Percentiles rank a stretch among this genome's conserved stretches.
These are phyloP conservation scores for Rugonectria rugulosa DNA, from an alignment of 2,329 filamentous ascomycete genomes.

Conservation along the genomic window DNA sequence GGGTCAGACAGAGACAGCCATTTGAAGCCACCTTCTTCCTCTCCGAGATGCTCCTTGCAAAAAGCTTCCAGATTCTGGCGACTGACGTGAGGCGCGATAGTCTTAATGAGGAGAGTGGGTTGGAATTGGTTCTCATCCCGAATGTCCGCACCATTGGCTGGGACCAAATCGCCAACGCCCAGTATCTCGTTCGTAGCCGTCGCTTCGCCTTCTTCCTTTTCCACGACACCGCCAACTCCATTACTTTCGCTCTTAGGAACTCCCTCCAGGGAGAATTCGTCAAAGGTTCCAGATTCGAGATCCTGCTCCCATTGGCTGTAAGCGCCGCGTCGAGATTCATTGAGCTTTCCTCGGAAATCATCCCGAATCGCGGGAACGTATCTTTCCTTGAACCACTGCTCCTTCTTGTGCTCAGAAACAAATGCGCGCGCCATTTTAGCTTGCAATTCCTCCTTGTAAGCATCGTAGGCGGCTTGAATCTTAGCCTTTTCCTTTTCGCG, in stretches of 20 bases:
- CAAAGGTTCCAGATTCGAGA: constrained; percentile 83
- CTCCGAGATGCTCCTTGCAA: constrained; percentile 91
- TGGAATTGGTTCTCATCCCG: constrained; percentile 88
- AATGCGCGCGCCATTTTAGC: constrained; percentile 87
- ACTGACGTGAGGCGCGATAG: constrained; percentile 94
- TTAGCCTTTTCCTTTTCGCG: constrained; percentile 80
- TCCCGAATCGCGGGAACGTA: constrained; percentile 87
- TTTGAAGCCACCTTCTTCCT: constrained; percentile 90
- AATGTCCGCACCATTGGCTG: constrained; percentile 82
- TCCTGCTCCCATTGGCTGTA: constrained; percentile 92
- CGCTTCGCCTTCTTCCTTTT: constrained; percentile 96
- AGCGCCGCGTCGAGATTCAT: constrained; percentile 78
- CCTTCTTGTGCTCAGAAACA: constrained; percentile 89
- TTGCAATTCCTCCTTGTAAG: constrained; percentile 73
- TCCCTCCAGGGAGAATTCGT: constrained; percentile 93
- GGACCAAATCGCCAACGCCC: constrained; percentile 89
- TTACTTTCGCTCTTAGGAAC: constrained; percentile 94
- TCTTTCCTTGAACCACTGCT: constrained; percentile 98
- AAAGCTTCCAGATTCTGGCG: constrained; percentile 92
- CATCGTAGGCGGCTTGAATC: constrained; percentile 75
- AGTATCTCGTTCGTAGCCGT: constrained; percentile 91
- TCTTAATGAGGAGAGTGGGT: constrained; percentile 96
- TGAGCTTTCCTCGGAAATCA: constrained; percentile 75
- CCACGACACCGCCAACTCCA: constrained; percentile 81
- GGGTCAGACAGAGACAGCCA: constrained; percentile 96